phyloP scores from a whole-genome alignment of 2,329 filamentous ascomycete species.

The Aspergillus terreus region DNA sequence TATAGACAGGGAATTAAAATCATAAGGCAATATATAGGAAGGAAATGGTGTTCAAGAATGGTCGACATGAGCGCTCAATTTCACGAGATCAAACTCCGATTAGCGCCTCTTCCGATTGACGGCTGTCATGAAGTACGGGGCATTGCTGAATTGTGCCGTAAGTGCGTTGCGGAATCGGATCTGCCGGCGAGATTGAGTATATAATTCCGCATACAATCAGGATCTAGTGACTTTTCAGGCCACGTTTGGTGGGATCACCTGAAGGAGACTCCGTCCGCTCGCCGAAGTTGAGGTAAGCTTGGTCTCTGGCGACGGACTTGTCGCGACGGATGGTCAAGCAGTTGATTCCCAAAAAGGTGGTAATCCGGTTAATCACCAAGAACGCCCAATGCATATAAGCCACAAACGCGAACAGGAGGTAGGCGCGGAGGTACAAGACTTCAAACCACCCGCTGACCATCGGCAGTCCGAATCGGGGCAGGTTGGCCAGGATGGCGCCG shows the following conservation, averaged over 20 bases:
- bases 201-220: neutral
- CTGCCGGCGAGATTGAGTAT: neutral
- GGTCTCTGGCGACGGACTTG: slow-evolving; percentile 29
- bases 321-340: slow-evolving; percentile 73
- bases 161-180: neutral
- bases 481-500: slow-evolving; percentile 77
- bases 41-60: neutral
- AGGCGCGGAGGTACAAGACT: slow-evolving; percentile 75
- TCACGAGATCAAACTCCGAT: neutral
- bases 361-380: slow-evolving; percentile 86
- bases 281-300: slow-evolving; percentile 34
- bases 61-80: neutral
- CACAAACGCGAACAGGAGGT: slow-evolving; percentile 77
- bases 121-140: neutral
- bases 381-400: slow-evolving; percentile 93
- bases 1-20: slow-evolving; percentile 13
- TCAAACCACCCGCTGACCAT: slow-evolving; percentile 65
- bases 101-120: neutral
- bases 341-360: slow-evolving; percentile 87
- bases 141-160: neutral
- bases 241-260: slow-evolving; percentile 14
- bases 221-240: slow-evolving; percentile 15
- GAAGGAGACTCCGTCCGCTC: slow-evolving; percentile 16
- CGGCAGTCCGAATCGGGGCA: slow-evolving; percentile 71
- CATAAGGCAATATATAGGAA: slow-evolving; percentile 7